Evolutionary conservation across 495 filamentous ascomycete species (phyloP).

Genomic region (Xylaria sp.): DNA sequence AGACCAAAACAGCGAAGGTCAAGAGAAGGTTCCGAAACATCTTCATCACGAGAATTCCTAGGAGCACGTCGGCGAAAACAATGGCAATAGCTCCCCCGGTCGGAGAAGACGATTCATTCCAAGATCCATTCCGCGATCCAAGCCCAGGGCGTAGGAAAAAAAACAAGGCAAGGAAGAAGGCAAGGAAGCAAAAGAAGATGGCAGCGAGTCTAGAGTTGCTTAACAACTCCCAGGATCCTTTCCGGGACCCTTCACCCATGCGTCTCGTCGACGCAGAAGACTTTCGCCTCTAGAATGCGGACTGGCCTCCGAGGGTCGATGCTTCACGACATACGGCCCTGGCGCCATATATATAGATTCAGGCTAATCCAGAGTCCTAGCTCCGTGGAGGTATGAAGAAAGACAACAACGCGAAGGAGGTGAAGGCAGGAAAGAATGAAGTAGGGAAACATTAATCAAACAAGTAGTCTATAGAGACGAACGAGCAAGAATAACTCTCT

Average conservation of each 20-base stretch:
- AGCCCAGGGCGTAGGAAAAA: background rate
- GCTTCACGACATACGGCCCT: background rate
- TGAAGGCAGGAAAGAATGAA: background rate
- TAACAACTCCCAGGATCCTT: conserved; percentile 15
- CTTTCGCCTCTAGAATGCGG: conserved; percentile 7
- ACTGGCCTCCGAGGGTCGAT: background rate
- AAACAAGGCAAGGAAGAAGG: conserved; percentile 2
- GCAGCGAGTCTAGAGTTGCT: conserved; percentile 3
- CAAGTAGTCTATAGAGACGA: background rate
- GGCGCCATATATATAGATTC: background rate
- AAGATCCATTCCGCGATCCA: conserved; percentile 17
- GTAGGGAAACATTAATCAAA: background rate
- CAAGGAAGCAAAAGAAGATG: background rate
- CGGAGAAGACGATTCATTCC: background rate
- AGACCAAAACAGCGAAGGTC: background rate
- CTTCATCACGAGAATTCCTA: background rate
- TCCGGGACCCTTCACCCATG: conserved; percentile 23
- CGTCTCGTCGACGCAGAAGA: conserved; percentile 18
- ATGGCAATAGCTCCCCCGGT: background rate
- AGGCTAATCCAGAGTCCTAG: background rate
- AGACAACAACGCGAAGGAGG: too few species aligned
- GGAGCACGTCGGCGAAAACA: background rate
- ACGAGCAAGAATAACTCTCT: background rate
- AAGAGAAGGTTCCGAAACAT: background rate
- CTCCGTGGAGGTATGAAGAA: background rate